phyloP scores from a whole-genome alignment of 331 rosid genomes.

The Quercus tomentella region DNA sequence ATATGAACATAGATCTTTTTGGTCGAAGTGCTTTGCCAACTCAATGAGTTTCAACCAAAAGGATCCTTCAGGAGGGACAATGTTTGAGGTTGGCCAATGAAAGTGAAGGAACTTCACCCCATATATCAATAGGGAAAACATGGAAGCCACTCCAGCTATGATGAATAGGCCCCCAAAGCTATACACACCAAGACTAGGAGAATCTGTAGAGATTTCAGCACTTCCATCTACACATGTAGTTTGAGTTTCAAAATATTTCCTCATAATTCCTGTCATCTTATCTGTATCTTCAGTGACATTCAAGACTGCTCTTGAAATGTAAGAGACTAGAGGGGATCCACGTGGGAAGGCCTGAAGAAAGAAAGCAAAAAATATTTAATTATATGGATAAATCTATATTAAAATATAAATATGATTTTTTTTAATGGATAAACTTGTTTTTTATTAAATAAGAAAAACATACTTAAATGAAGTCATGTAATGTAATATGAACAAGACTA shows the following conservation, averaged over 20 bases:
- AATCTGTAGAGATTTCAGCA: neutral
- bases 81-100: neutral
- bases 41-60: neutral
- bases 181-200: constrained; percentile 13
- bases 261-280: constrained; percentile 3
- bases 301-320: constrained; percentile 27
- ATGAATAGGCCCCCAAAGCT: constrained; percentile 33
- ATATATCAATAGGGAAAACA: constrained; percentile 7
- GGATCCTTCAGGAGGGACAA: neutral
- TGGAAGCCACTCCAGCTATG: constrained; percentile 13
- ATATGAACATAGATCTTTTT: neutral
- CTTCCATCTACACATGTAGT: neutral
- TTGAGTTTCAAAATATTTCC: constrained; percentile 7
- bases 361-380: too few species aligned
- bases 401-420: neutral
- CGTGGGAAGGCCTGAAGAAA: constrained; percentile 22
- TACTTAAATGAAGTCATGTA: too few species aligned
- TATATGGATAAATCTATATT: too few species aligned
- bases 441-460: neutral
- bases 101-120: neutral
- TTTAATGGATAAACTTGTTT: neutral
- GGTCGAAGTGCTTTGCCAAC: neutral
- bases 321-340: constrained; percentile 23
- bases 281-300: constrained; percentile 23
- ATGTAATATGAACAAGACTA: too few species aligned